Percentiles rank a stretch among this genome's conserved stretches.
Evolutionary conservation across 176 grass and related monocot genomes (phyloP).

Genomic region (maize (Zea mays)): DNA sequence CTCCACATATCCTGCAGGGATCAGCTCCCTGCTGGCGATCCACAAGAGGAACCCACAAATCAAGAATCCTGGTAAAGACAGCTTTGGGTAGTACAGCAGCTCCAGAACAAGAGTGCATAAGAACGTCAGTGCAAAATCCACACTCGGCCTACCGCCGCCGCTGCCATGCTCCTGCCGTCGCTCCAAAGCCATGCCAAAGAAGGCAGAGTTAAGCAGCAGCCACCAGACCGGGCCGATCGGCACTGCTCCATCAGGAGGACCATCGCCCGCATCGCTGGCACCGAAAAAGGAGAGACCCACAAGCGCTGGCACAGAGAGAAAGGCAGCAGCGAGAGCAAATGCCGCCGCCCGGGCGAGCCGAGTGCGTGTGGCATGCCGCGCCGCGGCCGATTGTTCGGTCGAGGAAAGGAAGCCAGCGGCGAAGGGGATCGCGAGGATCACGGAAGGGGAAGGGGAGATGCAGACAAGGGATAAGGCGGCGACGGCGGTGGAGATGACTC

Average conservation of each 20-base stretch:
- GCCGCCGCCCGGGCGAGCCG: slow-evolving; percentile 49
- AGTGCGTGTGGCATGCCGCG: slow-evolving; percentile 50
- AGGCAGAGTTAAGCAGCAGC: slow-evolving; percentile 62
- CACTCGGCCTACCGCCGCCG: slow-evolving; percentile 42
- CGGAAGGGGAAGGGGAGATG: slow-evolving; percentile 23
- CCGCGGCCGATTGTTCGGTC: slow-evolving; percentile 43
- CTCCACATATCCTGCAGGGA: slow-evolving; percentile 47
- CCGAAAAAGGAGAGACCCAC: slow-evolving; percentile 47
- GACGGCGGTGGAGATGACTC: slow-evolving; percentile 44
- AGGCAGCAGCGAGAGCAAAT: slow-evolving; percentile 47
- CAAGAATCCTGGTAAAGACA: slow-evolving; percentile 69
- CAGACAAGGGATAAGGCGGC: slow-evolving; percentile 52
- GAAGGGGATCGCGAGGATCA: slow-evolving; percentile 54
- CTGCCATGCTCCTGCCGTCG: slow-evolving; percentile 46
- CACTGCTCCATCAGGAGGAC: background rate
- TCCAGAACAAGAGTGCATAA: slow-evolving; percentile 78
- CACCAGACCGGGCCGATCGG: slow-evolving; percentile 50
- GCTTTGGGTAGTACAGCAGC: slow-evolving; percentile 87
- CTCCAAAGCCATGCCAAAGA: slow-evolving; percentile 76
- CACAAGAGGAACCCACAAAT: slow-evolving; percentile 74
- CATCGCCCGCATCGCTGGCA: background rate
- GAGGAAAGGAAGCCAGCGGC: slow-evolving; percentile 66
- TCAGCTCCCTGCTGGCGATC: slow-evolving; percentile 66
- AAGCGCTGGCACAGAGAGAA: slow-evolving; percentile 63
- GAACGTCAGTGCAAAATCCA: slow-evolving; percentile 71